Base-by-base conservation (phyloP, 2,329 filamentous ascomycete species). In the Alternaria novae-zelandiae region DNA sequence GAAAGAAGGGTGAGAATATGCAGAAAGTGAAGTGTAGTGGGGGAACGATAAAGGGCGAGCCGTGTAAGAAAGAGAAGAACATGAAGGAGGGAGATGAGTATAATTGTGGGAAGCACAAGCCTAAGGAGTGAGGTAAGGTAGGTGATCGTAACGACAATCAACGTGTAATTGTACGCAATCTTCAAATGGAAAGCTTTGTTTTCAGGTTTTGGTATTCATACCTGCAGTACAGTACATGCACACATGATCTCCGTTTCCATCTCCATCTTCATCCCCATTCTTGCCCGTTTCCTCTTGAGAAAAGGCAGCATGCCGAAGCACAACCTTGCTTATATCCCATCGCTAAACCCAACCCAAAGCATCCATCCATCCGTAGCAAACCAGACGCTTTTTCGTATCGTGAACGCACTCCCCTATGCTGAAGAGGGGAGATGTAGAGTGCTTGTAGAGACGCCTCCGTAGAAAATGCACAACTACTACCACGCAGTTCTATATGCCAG, bases 311-410 rank as follows among this genome's bases (percentile, higher is more conserved):
- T 30, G 46, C n/a, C 46, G n/a, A 49, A 28, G 46, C 46, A 28
- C 17, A 10, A 25, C 15, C 45, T 49, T 28, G 30, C 28, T 28
- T 30, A 26, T 45, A 45, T 32, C 30, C 30, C 44, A 47, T 49
- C 51, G 43, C 58, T 49, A 26, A 60, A 44, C 23, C 10, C 25
- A 20, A 49, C 23, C 32, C 53, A 64, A 61, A 59, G 58, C 67
- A 65, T 60, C 57, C 54, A 36, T 36, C 54, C 58, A 43, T 57
- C 46, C 64, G 9, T 10, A 10, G 15, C n/a, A 41, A 41, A 5
- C 58, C 45, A 60, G 54, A 64, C 59, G 65, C 67, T 70, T 69
- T 71, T 71, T 69, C 55, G 54, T 63, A 17, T 60, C 51, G 51
- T 50, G 30, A 57, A 64, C n/a, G 15, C 54, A 25, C 32, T n/a